phyloP scores from a whole-genome alignment of 441 rosid genomes.

The Pelargonium australe region DNA sequence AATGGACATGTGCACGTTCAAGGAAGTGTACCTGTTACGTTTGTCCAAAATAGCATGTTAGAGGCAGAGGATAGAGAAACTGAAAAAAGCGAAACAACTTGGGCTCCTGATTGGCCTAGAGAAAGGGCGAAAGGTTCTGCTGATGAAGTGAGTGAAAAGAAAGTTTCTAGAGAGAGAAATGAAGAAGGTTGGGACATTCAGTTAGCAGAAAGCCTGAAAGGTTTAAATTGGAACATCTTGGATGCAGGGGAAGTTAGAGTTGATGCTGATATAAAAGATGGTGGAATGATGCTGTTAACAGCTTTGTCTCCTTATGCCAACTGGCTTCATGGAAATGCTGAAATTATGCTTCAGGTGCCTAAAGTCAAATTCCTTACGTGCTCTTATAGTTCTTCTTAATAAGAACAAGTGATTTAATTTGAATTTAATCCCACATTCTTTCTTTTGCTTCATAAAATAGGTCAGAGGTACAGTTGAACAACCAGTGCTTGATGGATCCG shows the following conservation, averaged over 20 bases:
- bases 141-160: constrained; percentile 53
- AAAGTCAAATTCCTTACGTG: constrained; percentile 12
- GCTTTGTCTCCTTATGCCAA: constrained; percentile 89
- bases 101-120: constrained; percentile 75
- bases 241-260: constrained; percentile 94
- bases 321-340: constrained; percentile 99
- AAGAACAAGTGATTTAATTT: constrained; percentile 2
- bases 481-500: constrained; percentile 90
- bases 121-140: constrained; percentile 52
- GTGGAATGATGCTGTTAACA: constrained; percentile 95
- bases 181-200: constrained; percentile 95
- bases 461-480: constrained; percentile 98
- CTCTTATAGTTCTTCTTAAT: background rate
- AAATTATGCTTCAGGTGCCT: constrained; percentile 82
- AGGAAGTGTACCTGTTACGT: constrained; percentile 87
- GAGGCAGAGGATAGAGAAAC: constrained; percentile 65
- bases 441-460: constrained; percentile 39
- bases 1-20: constrained; percentile 95
- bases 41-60: constrained; percentile 47
- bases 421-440: constrained; percentile 14
- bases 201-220: constrained; percentile 84
- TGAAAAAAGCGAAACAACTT: constrained; percentile 48
- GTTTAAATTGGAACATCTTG: constrained; percentile 78
- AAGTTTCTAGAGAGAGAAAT: constrained; percentile 58
- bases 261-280: constrained; percentile 97